Percentiles rank a stretch among this genome's conserved stretches.
These are phyloP conservation scores for Auriscalpium vulgare DNA, from an alignment of 768 basidiomycete species.

Conservation along the genomic window DNA sequence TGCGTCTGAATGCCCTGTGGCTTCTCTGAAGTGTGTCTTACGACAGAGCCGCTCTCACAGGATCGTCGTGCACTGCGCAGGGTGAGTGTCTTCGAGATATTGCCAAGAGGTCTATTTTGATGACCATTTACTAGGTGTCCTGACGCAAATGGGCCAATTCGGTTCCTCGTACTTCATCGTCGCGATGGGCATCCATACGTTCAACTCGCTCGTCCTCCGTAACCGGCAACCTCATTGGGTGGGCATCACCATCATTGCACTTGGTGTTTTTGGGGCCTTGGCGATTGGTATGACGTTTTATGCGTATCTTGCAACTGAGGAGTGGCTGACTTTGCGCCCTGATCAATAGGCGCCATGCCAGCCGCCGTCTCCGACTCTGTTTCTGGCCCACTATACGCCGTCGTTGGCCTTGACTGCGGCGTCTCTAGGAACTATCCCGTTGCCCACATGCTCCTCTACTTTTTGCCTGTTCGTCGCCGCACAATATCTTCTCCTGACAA, in stretches of 20 bases:
- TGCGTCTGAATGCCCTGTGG: slow-evolving; percentile 18
- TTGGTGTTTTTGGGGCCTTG: slow-evolving; percentile 49
- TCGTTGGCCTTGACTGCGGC: slow-evolving; percentile 44
- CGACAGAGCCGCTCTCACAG: background rate
- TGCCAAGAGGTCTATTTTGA: background rate
- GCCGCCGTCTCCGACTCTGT: slow-evolving; percentile 28
- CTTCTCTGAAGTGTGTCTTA: slow-evolving; percentile 28
- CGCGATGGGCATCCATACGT: slow-evolving; percentile 58
- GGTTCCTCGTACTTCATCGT: slow-evolving; percentile 57
- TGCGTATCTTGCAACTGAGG: background rate
- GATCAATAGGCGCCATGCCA: slow-evolving; percentile 13
- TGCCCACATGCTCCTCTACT: slow-evolving; percentile 43
- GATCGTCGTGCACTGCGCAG: background rate
- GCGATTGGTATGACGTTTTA: slow-evolving; percentile 36
- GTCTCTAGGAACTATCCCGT: slow-evolving; percentile 35
- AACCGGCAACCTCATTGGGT: slow-evolving; percentile 43
- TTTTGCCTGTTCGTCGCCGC: slow-evolving; percentile 46
- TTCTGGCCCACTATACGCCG: slow-evolving; percentile 41
- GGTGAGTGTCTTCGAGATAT: background rate
- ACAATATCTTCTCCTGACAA: background rate
- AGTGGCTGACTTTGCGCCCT: background rate
- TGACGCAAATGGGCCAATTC: slow-evolving; percentile 58
- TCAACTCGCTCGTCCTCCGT: slow-evolving; percentile 55
- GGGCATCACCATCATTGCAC: slow-evolving; percentile 30
- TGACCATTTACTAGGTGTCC: slow-evolving; percentile 30